phyloP scores from a whole-genome alignment of 139 green algal species.

The Protoeuglena noctilucae region DNA sequence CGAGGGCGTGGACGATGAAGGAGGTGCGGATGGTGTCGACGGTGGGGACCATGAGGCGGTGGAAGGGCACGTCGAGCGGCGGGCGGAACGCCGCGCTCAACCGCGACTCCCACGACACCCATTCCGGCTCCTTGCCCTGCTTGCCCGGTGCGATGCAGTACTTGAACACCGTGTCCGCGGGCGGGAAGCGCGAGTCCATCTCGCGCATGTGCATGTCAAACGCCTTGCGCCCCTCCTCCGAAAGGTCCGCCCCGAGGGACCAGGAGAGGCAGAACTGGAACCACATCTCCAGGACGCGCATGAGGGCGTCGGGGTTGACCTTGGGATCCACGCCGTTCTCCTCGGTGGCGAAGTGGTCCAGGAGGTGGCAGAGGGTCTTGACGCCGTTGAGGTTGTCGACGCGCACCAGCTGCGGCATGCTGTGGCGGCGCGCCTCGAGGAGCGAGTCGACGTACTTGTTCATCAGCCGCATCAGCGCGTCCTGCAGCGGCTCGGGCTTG shows the following conservation, averaged over 20 bases:
- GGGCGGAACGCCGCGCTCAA: constrained; percentile 39
- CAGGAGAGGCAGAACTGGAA: constrained; percentile 73
- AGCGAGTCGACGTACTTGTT: constrained; percentile 56
- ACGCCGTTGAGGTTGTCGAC: constrained; percentile 49
- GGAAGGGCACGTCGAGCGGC: constrained; percentile 36
- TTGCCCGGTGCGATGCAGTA: constrained; percentile 34
- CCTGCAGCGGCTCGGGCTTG: constrained; percentile 22
- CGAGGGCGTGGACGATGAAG: constrained; percentile 28
- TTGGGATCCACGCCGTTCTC: constrained; percentile 35
- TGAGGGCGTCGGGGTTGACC: constrained; percentile 28
- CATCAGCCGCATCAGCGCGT: constrained; percentile 31
- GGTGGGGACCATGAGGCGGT: constrained; percentile 41
- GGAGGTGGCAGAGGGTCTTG: constrained; percentile 41
- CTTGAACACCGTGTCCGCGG: constrained; percentile 57
- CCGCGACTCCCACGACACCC: constrained; percentile 49
- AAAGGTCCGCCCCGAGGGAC: constrained; percentile 51
- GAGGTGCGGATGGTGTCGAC: constrained; percentile 30
- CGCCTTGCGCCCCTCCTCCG: constrained; percentile 50
- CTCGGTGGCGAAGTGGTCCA: constrained; percentile 42
- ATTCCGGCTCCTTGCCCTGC: no score
- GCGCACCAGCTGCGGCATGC: constrained; percentile 52
- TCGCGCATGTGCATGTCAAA: constrained; percentile 41
- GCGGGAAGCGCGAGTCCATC: constrained; percentile 38
- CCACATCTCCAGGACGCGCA: constrained; percentile 50
- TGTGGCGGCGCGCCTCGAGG: constrained; percentile 45